Base-by-base conservation (phyloP, 306 rosid species). In the Biancaea sappan region DNA sequence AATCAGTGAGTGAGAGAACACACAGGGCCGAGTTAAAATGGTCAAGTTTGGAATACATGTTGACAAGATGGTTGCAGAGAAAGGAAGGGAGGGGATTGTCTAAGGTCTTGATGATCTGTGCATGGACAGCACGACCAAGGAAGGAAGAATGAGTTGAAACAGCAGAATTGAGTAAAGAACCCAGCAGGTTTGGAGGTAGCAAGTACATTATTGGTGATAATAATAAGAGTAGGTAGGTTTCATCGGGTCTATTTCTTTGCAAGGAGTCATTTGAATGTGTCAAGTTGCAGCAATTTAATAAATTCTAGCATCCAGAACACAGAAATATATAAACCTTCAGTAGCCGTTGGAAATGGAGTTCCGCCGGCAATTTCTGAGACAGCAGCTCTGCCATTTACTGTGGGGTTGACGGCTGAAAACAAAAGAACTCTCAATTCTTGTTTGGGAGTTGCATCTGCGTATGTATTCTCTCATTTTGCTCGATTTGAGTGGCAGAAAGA, bases 1-100 rank as follows among this genome's bases (percentile, higher is more conserved):
- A 54, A 21, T 80, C 72, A 53, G 89, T 79, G 77, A 83, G 88
- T 16, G 81, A 83, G 80, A 91, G 92, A 52, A 89, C 80, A 81
- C 28, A 82, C 51, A 85, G 82, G 18, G 98, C 98, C 2, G 93
- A 84, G 80, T 81, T 69, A 19, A 59, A 84, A 32, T 48, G 83
- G 86, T 89, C 89, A 77, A 93, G 92, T 82, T 93, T 93, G 82
- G 98, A 87, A 81, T 93, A 93, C 96, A 91, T 85, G 83, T 91
- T 91, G 73, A 93, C 80, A 12, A 93, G 96, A 75, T 91, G 87
- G 77, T 87, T 93, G 82, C 81, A 87, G 81, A 93, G 83, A 77
- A 91, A 91, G 24, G 86, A 51, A 2, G 97, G 91, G 62, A 87
- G 79, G 15, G 92, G 88, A 14, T 52, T 3, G 21, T 74, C 66